These are phyloP conservation scores for Candida dubliniensis DNA, from an alignment of 1,139 yeast species.

Conservation along the genomic window DNA sequence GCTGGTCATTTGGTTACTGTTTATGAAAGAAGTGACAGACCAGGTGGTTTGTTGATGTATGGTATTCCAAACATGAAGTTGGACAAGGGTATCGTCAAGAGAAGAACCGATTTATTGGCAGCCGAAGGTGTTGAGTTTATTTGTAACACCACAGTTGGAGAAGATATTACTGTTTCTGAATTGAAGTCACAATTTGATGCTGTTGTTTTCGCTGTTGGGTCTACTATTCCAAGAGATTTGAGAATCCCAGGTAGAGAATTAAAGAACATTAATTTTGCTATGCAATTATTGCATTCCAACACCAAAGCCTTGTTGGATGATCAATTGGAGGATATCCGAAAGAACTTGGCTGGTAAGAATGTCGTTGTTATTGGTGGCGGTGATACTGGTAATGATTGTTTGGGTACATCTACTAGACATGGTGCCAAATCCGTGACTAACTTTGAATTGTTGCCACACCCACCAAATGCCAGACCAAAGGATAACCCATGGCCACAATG, in stretches of 20 bases:
- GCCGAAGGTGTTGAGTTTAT: constrained; percentile 88
- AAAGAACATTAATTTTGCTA: constrained; percentile 89
- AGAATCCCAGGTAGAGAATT: constrained; percentile 91
- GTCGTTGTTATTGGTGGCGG: constrained; percentile 99
- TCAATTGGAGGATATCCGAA: constrained; percentile 73
- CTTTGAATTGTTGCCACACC: constrained; percentile 92
- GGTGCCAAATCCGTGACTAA: constrained; percentile 95
- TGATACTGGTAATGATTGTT: constrained; percentile 99
- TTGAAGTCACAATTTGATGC: constrained; percentile 71
- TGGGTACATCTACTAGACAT: constrained; percentile 96
- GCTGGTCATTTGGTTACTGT: constrained; percentile 94
- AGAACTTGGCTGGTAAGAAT: constrained; percentile 75
- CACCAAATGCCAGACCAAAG: constrained; percentile 81
- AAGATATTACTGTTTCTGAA: constrained; percentile 70
- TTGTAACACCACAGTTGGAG: constrained; percentile 79
- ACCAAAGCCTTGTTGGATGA: constrained; percentile 87
- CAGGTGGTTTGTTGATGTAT: constrained; percentile 97
- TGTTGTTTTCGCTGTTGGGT: constrained; percentile 90
- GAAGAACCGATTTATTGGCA: constrained; percentile 86
- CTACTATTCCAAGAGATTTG: constrained; percentile 94
- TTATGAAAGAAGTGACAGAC: constrained; percentile 90
- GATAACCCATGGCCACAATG: constrained; percentile 99
- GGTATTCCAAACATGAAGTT: constrained; percentile 99
- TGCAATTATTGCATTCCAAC: constrained; percentile 86
- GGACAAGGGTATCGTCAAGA: constrained; percentile 87